A percentile compares a stretch with the other conserved stretches of the same genome.
These are phyloP conservation scores for Corinectria fuckeliana DNA, from an alignment of 2,329 filamentous ascomycete species.

Conservation along the genomic window DNA sequence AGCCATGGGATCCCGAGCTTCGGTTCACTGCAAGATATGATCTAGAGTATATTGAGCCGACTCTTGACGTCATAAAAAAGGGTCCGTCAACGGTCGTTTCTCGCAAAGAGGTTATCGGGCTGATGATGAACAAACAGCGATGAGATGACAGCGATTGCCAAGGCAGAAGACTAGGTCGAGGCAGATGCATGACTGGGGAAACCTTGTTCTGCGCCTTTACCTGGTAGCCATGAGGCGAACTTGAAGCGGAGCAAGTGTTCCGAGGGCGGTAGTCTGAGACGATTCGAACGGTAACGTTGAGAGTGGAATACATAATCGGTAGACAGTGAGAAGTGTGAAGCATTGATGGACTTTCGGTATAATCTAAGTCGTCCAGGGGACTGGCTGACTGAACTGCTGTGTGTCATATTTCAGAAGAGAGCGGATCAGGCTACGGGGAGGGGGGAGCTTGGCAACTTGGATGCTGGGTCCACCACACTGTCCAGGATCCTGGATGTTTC, in stretches of 20 bases:
- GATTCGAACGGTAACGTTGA: no score
- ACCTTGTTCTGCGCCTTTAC: slow-evolving; percentile 6
- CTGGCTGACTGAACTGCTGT: background rate
- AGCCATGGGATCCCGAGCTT: background rate
- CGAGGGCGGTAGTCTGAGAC: background rate
- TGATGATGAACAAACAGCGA: background rate
- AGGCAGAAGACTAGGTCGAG: background rate
- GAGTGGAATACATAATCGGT: no score
- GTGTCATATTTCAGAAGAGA: background rate
- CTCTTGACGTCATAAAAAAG: slow-evolving; percentile 3
- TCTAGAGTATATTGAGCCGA: background rate
- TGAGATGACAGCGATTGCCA: background rate
- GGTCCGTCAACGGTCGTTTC: background rate
- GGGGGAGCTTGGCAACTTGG: background rate
- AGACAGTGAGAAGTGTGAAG: background rate
- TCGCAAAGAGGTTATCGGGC: background rate
- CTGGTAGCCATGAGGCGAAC: background rate
- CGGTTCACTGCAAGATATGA: background rate
- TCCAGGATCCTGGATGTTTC: slow-evolving; percentile 1
- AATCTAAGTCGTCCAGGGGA: background rate
- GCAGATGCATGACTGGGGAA: slow-evolving; percentile 8
- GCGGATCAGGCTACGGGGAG: background rate
- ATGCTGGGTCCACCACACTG: background rate
- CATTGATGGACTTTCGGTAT: background rate
- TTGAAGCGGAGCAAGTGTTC: background rate